Percentiles rank a stretch among this genome's conserved stretches.
These are phyloP conservation scores for Geotrichum restrictum DNA, from an alignment of 1,139 yeast genomes.

Conservation along the genomic window DNA sequence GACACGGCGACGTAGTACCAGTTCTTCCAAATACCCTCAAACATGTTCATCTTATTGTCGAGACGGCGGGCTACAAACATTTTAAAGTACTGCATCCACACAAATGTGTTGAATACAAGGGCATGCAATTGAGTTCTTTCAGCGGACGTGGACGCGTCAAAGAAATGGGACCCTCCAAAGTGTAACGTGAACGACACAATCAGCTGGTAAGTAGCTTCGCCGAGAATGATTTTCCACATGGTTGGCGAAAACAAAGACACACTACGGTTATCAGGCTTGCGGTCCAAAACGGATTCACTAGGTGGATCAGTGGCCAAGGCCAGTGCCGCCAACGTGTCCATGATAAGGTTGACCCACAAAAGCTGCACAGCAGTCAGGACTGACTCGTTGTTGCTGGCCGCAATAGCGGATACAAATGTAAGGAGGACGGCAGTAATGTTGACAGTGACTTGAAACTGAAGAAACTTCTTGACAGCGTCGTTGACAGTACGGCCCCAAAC, in stretches of 20 bases:
- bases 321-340: conserved; percentile 97
- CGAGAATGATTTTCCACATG: conserved; percentile 98
- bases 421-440: conserved; percentile 90
- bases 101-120: conserved; percentile 90
- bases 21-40: conserved; percentile 75
- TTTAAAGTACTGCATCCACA: conserved; percentile 96
- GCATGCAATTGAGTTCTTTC: conserved; percentile 65
- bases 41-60: conserved; percentile 86
- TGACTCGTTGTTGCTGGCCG: conserved; percentile 69
- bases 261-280: conserved; percentile 79
- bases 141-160: conserved; percentile 55
- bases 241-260: conserved; percentile 81
- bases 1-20: conserved; percentile 75
- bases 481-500: conserved; percentile 98
- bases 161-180: conserved; percentile 67
- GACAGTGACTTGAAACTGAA: conserved; percentile 93
- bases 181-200: conserved; percentile 72
- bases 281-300: conserved; percentile 67
- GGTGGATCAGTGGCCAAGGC: conserved; percentile 98
- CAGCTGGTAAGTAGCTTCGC: conserved; percentile 78
- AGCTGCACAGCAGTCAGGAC: conserved; percentile 96
- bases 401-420: conserved; percentile 91
- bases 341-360: conserved; percentile 93
- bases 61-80: conserved; percentile 85
- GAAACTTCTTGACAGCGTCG: conserved; percentile 85